These are phyloP conservation scores for Talaromyces verruculosus DNA, from an alignment of 2,329 filamentous ascomycete genomes.

Conservation along the genomic window DNA sequence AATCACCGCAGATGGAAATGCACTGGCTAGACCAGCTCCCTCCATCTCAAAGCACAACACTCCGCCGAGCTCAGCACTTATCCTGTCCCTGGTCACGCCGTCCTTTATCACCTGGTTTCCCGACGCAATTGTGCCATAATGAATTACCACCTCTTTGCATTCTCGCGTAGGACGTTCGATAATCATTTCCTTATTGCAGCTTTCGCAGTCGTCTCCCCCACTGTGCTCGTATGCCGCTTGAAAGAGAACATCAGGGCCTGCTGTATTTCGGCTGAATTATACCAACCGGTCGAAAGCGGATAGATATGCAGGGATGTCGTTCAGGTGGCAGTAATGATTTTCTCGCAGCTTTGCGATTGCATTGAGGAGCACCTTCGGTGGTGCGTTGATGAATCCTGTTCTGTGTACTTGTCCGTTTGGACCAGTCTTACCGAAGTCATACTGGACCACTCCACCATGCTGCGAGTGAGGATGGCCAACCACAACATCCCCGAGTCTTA, in stretches of 20 bases:
- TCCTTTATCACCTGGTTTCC: conserved; percentile 29
- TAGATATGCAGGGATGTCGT: conserved; percentile 9
- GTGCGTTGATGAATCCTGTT: conserved; percentile 18
- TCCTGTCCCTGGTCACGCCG: conserved; percentile 20
- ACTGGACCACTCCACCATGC: conserved; percentile 30
- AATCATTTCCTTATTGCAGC: conserved; percentile 8
- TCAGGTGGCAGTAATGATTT: conserved; percentile 10
- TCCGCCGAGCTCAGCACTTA: conserved; percentile 19
- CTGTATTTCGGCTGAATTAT: conserved; percentile 11
- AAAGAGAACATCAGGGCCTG: conserved; percentile 12
- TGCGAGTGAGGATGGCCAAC: conserved; percentile 25
- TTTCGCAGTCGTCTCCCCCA: conserved; percentile 7
- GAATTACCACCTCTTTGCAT: conserved; percentile 13
- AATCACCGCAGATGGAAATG: conserved; percentile 40
- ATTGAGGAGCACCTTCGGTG: conserved; percentile 20
- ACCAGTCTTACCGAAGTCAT: conserved; percentile 29
- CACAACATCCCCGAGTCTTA: conserved; percentile 35
- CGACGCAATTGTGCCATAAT: conserved; percentile 29
- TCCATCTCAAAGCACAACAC: conserved; percentile 35
- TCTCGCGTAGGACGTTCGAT: conserved; percentile 10
- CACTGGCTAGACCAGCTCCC: conserved; percentile 29
- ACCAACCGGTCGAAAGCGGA: conserved; percentile 6
- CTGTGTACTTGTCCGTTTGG: conserved; percentile 1
- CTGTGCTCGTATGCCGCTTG: conserved; percentile 9
- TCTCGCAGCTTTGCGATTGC: conserved; percentile 20